phyloP scores from a whole-genome alignment of 2,329 filamentous ascomycete genomes.

The Phaeophleospora eucalypticola region DNA sequence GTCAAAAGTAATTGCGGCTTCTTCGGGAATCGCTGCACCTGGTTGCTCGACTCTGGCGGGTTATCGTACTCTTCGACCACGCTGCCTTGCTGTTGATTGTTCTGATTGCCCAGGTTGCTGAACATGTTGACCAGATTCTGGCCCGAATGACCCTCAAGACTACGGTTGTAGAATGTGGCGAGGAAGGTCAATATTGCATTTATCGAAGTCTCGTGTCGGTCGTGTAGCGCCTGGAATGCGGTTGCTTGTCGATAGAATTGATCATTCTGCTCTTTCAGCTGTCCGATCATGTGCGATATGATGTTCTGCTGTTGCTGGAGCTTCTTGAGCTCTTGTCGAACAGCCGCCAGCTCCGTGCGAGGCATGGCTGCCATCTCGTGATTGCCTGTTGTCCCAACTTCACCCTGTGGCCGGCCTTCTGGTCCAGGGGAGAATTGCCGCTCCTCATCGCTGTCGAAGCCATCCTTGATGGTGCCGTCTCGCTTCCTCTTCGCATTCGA shows the following conservation, averaged over 20 bases:
- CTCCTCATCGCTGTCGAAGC: slow-evolving; percentile 70
- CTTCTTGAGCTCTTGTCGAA: slow-evolving; percentile 75
- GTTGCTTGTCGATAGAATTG: slow-evolving; percentile 83
- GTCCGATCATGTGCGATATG: slow-evolving; percentile 76
- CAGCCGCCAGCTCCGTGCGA: slow-evolving; percentile 69
- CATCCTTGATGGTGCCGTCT: slow-evolving; percentile 59
- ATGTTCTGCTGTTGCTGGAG: slow-evolving; percentile 81
- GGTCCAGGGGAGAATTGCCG: slow-evolving; percentile 28
- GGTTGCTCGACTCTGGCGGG: slow-evolving; percentile 33
- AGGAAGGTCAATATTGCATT: slow-evolving; percentile 98
- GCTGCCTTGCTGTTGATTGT: slow-evolving; percentile 45
- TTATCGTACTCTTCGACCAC: slow-evolving; percentile 58
- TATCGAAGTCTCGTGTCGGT: slow-evolving; percentile 96
- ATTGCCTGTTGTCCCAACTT: slow-evolving; percentile 29
- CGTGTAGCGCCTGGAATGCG: slow-evolving; percentile 85
- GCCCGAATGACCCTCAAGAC: slow-evolving; percentile 74
- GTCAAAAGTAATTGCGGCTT: slow-evolving; percentile 29
- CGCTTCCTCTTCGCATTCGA: slow-evolving; percentile 45
- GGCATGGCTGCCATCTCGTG: slow-evolving; percentile 52
- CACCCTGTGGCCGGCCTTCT: slow-evolving; percentile 21
- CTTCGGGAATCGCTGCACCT: slow-evolving; percentile 28
- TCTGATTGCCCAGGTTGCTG: slow-evolving; percentile 45
- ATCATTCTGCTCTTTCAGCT: slow-evolving; percentile 79
- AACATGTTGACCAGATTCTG: slow-evolving; percentile 83
- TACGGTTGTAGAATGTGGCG: slow-evolving; percentile 93